Base-by-base conservation (phyloP, 257 asterid genomes). In the Solanum lycopersicoides region DNA sequence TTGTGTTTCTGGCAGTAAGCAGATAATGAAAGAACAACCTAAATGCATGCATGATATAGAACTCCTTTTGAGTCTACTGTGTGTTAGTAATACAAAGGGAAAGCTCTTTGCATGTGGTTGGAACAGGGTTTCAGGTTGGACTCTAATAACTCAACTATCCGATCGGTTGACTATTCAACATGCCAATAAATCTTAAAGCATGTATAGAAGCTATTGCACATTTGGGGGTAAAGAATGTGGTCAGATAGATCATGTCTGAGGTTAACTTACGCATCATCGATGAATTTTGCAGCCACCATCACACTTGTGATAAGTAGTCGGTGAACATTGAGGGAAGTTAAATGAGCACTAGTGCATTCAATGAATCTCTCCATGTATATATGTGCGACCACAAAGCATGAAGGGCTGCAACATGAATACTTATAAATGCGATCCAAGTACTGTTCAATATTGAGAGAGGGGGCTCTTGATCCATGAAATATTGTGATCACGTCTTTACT, bases 261-360 rank as follows among this genome's bases (percentile, higher is more conserved):
- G 53, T 59, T 47, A 84, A 93, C 98, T 97, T 92, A 97, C 99
- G 95, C 96, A 77, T 97, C 99, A 80, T 97, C 99, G 88, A 94
- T 92, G 88, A 93, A 97, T 88, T 97, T 97, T 37, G 98, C 98
- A 4, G 99, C 99, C 88, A 96, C 94, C 99, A 96, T 95, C 68
- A 96, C 91, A 47, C 99, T 92, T 39, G 98, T 96, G 88, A 97
- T 95, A 9, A 97, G 91, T 86, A 97, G 97, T 1, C 99, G 93
- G 88, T 97, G 99, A 66, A 96, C 89, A 87, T 93, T 97, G 87
- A 96, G 95, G 47, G 98, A 93, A 32, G 97, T 94, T 66, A 96
- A 83, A 80, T 85, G 53, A 15, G 93, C 59, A 60, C 90, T 88
- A 14, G 94, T 93, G 72, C 89, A 90, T 82, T 91, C 93, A 87